These are phyloP conservation scores for Neurospora intermedia DNA, from an alignment of 495 filamentous ascomycete species.

Conservation along the genomic window DNA sequence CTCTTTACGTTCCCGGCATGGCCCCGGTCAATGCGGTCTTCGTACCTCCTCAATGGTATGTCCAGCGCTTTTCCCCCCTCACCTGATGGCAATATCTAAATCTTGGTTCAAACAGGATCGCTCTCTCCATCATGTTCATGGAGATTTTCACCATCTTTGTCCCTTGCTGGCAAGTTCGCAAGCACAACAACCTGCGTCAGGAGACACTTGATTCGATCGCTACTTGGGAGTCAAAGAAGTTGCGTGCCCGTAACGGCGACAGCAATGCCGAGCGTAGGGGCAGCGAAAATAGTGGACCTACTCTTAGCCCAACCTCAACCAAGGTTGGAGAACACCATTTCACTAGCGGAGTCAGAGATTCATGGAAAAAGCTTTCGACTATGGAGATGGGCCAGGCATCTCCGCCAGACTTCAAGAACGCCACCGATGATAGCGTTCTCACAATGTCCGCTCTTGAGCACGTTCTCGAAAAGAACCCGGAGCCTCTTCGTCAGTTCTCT, in stretches of 20 bases:
- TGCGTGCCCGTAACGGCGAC: conserved; percentile 8
- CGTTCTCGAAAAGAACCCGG: conserved; percentile 43
- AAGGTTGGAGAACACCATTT: conserved; percentile 10
- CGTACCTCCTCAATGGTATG: conserved; percentile 42
- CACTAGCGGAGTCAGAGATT: conserved; percentile 4
- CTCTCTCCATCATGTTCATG: conserved; percentile 28
- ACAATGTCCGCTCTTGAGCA: conserved; percentile 52
- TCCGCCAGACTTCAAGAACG: conserved; percentile 21
- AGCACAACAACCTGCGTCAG: conserved; percentile 18
- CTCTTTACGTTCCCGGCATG: conserved; percentile 48
- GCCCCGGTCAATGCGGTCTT: conserved; percentile 44
- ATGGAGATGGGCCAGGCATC: conserved; percentile 12
- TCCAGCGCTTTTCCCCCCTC: neutral
- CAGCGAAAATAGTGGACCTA: neutral
- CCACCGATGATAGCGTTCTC: conserved; percentile 31
- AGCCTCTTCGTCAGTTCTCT: conserved; percentile 47
- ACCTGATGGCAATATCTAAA: neutral
- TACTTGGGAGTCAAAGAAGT: conserved; percentile 21
- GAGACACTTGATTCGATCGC: conserved; percentile 18
- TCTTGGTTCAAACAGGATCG: conserved; percentile 15
- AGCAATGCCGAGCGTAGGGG: neutral
- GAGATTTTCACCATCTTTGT: conserved; percentile 41
- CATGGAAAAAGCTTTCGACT: conserved; percentile 17
- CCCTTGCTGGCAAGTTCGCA: conserved; percentile 28
- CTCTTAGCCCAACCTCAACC: conserved; percentile 15